Percentiles rank a stretch among this genome's conserved stretches.
Conservation (phyloP, 2,329 filamentous ascomycete genomes). For the Teratosphaeria gauchensis region DNA sequence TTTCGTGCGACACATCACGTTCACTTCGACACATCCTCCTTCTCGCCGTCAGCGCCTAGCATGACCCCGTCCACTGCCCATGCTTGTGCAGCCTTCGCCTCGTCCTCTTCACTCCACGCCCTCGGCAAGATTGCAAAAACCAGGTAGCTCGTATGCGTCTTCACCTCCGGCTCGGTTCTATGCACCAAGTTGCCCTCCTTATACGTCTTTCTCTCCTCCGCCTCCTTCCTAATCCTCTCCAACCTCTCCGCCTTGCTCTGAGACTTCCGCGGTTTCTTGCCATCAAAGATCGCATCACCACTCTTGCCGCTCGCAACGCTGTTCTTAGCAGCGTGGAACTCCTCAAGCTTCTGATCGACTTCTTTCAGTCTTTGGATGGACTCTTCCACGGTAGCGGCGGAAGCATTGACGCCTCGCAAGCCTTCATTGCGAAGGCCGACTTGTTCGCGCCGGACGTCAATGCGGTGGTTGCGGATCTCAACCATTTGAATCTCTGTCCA, state of each 20-base stretch:
- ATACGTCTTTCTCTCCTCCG: conserved; percentile 48
- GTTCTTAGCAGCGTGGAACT: conserved; percentile 46
- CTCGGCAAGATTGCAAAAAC: conserved; percentile 85
- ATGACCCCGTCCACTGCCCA: conserved; percentile 7
- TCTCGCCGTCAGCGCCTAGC: not conserved
- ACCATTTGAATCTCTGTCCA: conserved; percentile 95
- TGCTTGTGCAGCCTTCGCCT: conserved; percentile 38
- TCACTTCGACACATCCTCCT: not conserved
- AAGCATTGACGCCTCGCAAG: conserved; percentile 55
- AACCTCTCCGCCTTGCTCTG: conserved; percentile 18
- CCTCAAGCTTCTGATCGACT: conserved; percentile 59
- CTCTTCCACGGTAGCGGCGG: conserved; percentile 67
- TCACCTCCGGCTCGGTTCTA: conserved; percentile 75
- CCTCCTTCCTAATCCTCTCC: conserved; percentile 26
- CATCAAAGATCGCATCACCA: conserved; percentile 20
- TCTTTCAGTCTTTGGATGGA: conserved; percentile 63
- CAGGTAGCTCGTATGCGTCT: conserved; percentile 94
- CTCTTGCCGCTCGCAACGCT: conserved; percentile 18
- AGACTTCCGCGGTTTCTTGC: conserved; percentile 31
- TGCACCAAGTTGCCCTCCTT: conserved; percentile 70
- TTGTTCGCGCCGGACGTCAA: conserved; percentile 75
- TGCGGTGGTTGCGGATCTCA: conserved; percentile 67
- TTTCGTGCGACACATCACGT: not conserved
- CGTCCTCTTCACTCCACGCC: conserved; percentile 76
- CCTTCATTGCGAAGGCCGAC: conserved; percentile 63